These are phyloP conservation scores for Mycena haematopus DNA, from an alignment of 768 basidiomycete genomes.

Conservation along the genomic window DNA sequence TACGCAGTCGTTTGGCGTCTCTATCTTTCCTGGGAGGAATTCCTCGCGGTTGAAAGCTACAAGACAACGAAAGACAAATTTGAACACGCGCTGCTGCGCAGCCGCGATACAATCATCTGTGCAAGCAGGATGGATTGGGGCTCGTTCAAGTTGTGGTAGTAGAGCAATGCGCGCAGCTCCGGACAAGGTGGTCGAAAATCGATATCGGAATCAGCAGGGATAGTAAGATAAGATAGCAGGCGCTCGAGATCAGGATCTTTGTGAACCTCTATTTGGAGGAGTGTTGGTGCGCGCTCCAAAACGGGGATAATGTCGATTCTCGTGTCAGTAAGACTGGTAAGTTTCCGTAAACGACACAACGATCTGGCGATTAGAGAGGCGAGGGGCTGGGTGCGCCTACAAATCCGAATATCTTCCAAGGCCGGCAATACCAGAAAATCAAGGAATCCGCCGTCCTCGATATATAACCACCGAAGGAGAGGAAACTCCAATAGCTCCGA, in stretches of 20 bases:
- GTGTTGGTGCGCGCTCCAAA: not conserved
- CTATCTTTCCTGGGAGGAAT: too few species aligned
- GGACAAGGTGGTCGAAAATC: not conserved
- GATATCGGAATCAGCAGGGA: not conserved
- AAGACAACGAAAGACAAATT: not conserved
- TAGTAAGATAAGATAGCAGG: not conserved
- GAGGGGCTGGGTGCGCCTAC: not conserved
- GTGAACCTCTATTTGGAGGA: not conserved
- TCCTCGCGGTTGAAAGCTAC: too few species aligned
- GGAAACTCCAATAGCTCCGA: slow-evolving; percentile 2
- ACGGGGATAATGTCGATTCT: not conserved
- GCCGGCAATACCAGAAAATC: slow-evolving; percentile 1
- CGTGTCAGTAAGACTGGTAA: not conserved
- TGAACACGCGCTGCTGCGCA: not conserved
- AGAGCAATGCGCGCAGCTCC: not conserved
- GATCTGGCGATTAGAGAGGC: slow-evolving; percentile 7
- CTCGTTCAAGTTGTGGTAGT: not conserved
- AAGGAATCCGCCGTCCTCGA: slow-evolving; percentile 6
- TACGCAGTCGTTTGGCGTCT: slow-evolving; percentile 1
- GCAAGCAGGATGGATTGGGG: not conserved
- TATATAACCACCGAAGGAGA: not conserved
- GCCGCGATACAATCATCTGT: not conserved
- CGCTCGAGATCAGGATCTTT: not conserved
- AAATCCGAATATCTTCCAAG: slow-evolving; percentile 5
- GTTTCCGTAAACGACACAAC: not conserved